Evolutionary conservation across 148 eudicot species (phyloP), one percentile per base, ranked within the genome.

Genomic region (Suaeda aralocaspica): DNA sequence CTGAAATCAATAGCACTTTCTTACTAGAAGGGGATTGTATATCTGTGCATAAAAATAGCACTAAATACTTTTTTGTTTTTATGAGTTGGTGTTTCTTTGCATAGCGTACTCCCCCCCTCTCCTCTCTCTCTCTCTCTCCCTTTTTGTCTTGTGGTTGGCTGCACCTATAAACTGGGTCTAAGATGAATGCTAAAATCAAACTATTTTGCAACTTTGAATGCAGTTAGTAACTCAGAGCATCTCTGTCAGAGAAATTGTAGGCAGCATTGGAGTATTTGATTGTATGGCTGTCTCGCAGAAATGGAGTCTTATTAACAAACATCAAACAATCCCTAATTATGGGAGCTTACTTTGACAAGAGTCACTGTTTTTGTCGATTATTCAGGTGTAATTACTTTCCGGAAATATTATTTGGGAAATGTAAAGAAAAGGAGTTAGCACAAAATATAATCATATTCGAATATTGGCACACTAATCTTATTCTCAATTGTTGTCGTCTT

Each of bases 351-450:
- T 24, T 33, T 3, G 46, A 44, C 53, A 42, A 57, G 1, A 39
- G 24, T 5, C 9, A 51, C n/a, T n/a, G n/a, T n/a, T 18, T 67
- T 67, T 67, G 41, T 49, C 4, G 21, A 31, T 9, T 1, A 50
- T 29, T 50, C 28, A 67, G 58, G 59, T 49, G 59, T 53, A 31
- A 50, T 50, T 68, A 51, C 6, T 68, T 11, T 34, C 18, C 22
- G 10, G 18, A n/a, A n/a, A 1, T 52, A 8, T 21, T 44, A 1
- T 69, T 24, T 16, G 51, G 65, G 61, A n/a, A 71, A 63, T 63
- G 75, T 63, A 63, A 34, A 72, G 68, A n/a, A n/a, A n/a, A 49
- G 4, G 46, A 21, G 31, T 48, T 45, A 33, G 59, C 6, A 22
- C 4, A 9, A 14, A n/a, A 9, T 25, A 62, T 31, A 30, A 21